Percentiles rank a stretch among this genome's conserved stretches.
Conservation (phyloP, 2,329 filamentous ascomycete species). For the Aspergillus tanneri region DNA sequence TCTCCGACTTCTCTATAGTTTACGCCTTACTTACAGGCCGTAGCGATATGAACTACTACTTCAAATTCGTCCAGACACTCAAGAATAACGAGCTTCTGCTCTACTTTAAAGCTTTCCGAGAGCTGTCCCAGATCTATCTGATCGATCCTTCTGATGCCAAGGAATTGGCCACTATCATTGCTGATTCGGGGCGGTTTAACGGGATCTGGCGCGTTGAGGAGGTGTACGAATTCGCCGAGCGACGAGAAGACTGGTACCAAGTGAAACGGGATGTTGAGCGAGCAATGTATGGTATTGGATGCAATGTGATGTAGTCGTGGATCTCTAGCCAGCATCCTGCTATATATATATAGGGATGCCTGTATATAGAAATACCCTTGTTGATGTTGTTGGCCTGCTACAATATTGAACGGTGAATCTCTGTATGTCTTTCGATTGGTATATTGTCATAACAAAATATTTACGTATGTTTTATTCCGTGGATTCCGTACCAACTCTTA, state of each 20-base stretch:
- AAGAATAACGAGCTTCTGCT: conserved; percentile 79
- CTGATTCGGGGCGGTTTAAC: conserved; percentile 82
- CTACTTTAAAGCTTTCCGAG: conserved; percentile 88
- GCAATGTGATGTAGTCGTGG: conserved; percentile 67
- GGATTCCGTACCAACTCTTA: too few species aligned
- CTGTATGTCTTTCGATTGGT: too few species aligned
- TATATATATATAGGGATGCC: conserved; percentile 16
- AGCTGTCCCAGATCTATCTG: conserved; percentile 92
- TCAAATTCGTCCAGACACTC: conserved; percentile 76
- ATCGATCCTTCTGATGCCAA: conserved; percentile 85
- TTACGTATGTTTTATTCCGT: too few species aligned
- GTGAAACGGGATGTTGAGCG: conserved; percentile 87
- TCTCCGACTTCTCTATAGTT: neutral
- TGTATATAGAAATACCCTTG: conserved; percentile 14
- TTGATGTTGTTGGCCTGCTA: too few species aligned
- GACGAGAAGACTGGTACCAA: conserved; percentile 91
- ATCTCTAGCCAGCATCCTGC: conserved; percentile 19
- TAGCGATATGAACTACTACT: conserved; percentile 94
- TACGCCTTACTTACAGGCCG: neutral
- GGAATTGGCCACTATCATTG: conserved; percentile 92
- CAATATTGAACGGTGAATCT: too few species aligned
- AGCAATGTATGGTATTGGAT: conserved; percentile 96
- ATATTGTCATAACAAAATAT: too few species aligned
- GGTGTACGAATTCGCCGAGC: conserved; percentile 94
- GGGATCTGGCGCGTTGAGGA: conserved; percentile 94